Evolutionary conservation across 768 basidiomycete species (phyloP), one percentile per base, ranked within the genome.

Genomic region (Daedalea quercina): DNA sequence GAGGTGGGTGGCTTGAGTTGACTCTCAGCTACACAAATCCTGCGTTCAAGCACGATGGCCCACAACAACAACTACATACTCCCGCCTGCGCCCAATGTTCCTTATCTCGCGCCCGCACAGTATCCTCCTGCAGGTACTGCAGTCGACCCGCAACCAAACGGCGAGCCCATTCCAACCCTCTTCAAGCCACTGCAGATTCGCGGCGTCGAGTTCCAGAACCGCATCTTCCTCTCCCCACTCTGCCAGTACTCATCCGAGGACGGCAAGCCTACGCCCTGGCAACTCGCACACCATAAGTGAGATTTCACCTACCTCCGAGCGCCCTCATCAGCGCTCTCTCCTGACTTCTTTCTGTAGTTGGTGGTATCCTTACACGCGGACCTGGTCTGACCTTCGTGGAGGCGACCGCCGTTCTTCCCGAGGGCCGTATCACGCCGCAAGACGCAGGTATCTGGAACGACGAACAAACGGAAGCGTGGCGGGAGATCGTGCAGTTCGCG

Each of bases 361-460:
- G 77, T 2, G 77, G 76, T 2, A 78, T 81, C 50, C 62, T 77
- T 50, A 74, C 71, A 3, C 76, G 79, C 15, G 70, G 73, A 0
- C 78, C 85, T 0, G 84, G 81, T 0, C 67, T 81, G 0, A 75
- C 82, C 54, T 71, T 81, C 47, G 68, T 85, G 25, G 88, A 90
- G 65, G 85, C 85, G 1, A 80, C 82, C 0, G 78, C 80, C 9
- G 77, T 87, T 20, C 60, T 71, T 4, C 75, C 78, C 1, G 74
- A 80, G 60, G 80, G 80, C 7, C 74, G 83, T 19, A 85, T 85
- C 65, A 76, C 80, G 0, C 82, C 85, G 3, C 72, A 84, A 53
- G 85, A 66, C 53, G 41, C 51, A 15, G 85, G 84, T 3, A 61
- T 87, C 48, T 87, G 85, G 84, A 66, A 70, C 17, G 85, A 84